Percentiles rank a stretch among this genome's conserved stretches.
phyloP scores from a whole-genome alignment of 116 monocot genomes.

The Phalaenopsis hybrid region DNA sequence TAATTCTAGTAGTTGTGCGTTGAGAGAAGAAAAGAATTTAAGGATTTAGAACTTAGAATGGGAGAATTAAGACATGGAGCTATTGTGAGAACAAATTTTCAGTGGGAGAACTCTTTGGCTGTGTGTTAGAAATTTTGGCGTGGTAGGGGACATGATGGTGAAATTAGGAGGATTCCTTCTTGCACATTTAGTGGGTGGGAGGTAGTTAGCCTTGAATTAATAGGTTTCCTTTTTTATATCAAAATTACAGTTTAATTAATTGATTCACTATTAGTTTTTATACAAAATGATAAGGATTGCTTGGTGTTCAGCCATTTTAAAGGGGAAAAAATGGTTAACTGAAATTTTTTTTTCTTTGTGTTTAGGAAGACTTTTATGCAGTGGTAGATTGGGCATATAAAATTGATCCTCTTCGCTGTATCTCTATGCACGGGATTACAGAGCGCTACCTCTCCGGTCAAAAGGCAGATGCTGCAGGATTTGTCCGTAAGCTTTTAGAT shows the following conservation, averaged over 20 bases:
- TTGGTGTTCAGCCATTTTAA: not conserved
- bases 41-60: not conserved
- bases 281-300: not conserved
- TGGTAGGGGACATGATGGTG: not conserved
- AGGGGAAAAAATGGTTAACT: not conserved
- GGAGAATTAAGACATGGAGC: not conserved
- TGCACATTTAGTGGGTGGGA: not conserved
- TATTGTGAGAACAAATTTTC: not conserved
- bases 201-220: not conserved
- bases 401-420: conserved; percentile 91
- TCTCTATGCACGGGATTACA: conserved; percentile 98
- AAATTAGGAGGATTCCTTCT: not conserved
- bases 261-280: not conserved
- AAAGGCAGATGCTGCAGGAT: conserved; percentile 99
- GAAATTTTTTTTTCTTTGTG: not conserved
- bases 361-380: conserved; percentile 94
- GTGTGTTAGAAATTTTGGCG: not conserved
- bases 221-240: not conserved
- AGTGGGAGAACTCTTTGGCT: not conserved
- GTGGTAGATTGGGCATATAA: conserved; percentile 98
- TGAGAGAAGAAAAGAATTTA: not conserved
- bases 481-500: conserved; percentile 83
- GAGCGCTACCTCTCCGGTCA: conserved; percentile 98
- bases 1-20: not conserved
- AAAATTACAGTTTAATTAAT: not conserved